phyloP scores from a whole-genome alignment of 1,284 basidiomycete species.

The Hortiboletus rubellus region DNA sequence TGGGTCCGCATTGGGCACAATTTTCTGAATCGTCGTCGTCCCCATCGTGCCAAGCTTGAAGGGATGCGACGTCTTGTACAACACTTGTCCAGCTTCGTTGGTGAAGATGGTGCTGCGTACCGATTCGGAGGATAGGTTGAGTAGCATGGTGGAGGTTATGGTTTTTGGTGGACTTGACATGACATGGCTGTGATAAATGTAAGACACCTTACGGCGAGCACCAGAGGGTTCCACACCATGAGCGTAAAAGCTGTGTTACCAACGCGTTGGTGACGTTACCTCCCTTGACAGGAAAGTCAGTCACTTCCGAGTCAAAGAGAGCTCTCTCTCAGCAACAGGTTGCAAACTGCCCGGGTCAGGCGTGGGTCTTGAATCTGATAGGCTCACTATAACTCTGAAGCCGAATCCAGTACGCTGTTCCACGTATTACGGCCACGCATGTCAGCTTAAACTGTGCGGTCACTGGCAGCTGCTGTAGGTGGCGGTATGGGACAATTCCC shows the following conservation, averaged over 20 bases:
- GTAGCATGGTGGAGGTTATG: conserved; percentile 4
- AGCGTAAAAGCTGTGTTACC: background rate
- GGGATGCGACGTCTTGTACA: conserved; percentile 20
- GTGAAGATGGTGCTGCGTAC: conserved; percentile 19
- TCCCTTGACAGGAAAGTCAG: background rate
- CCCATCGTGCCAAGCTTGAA: conserved; percentile 7
- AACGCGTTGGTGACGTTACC: background rate
- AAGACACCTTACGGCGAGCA: background rate
- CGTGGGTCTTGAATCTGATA: no score
- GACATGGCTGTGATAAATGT: background rate
- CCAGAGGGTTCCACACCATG: background rate
- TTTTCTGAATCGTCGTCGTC: conserved; percentile 21
- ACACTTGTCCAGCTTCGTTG: conserved; percentile 17
- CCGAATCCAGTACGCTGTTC: no score
- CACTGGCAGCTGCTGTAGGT: no score
- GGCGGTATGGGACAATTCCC: no score
- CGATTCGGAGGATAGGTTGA: conserved; percentile 15
- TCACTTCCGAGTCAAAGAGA: no score
- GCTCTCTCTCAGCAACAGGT: no score
- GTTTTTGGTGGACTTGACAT: background rate
- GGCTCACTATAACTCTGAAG: no score
- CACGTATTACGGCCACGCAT: no score
- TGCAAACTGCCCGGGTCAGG: no score
- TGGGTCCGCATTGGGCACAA: conserved; percentile 16
- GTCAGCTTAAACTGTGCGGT: no score